Base-by-base conservation (phyloP, 306 rosid species). In the Sophora flavescens region DNA sequence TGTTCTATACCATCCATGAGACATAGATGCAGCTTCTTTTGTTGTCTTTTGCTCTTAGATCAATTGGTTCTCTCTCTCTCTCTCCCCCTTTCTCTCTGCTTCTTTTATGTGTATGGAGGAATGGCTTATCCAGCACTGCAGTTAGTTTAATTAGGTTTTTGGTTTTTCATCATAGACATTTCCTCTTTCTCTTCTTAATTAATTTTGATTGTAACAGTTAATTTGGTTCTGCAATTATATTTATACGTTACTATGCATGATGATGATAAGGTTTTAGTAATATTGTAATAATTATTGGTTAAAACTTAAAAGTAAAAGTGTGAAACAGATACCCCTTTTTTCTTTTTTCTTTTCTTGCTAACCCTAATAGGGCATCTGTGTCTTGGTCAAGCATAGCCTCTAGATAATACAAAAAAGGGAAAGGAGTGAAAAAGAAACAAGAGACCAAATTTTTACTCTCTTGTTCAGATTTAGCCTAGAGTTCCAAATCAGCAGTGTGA, bases 1-100 rank as follows among this genome's bases (percentile, higher is more conserved):
- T 17, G 13, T 50, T 77, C 69, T 57, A 15, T 42, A n/a, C n/a
- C 14, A 16, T 11, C 12, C 22, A 18, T 30, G n/a, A 35, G 12
- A 47, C 10, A 44, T 2, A 42, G 57, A 0, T 35, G 13, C 41
- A 41, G 51, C 30, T 33, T 22, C 39, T 58, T 8, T 15, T 22
- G 5, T 58, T 75, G 52, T 58, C 79, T 41, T 57, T 58, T 41
- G 30, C 47, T 77, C 59, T 68, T 70, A 52, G 74, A 44, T 68
- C 63, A 56, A 47, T 36, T 30, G 12, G 4, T 16, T 79, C 52
- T 80, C 26, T 71, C 71, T 56, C 33, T 63, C 42, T 51, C n/a
- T 60, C 64, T 71, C n/a, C n/a, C n/a, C n/a, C n/a, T n/a, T n/a
- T n/a, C 48, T 38, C 50, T 33, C 32, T 72, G 45, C 39, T 5